These are phyloP conservation scores for Suillus weaverae DNA, from an alignment of 768 basidiomycete genomes.

Conservation along the genomic window DNA sequence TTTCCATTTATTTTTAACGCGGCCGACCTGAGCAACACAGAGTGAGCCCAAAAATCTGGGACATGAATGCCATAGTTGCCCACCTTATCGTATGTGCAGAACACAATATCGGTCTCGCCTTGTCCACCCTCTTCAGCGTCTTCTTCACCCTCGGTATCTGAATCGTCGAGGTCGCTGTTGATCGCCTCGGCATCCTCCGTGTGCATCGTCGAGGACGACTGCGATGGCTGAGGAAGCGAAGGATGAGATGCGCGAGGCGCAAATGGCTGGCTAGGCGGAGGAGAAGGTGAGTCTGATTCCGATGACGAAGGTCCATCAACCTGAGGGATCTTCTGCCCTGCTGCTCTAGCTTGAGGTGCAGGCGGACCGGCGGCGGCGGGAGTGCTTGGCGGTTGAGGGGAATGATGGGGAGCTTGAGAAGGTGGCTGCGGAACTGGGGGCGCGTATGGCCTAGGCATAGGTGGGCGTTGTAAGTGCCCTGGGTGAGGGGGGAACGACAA, in stretches of 20 bases:
- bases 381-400: slow-evolving; percentile 16
- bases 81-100: slow-evolving; percentile 99
- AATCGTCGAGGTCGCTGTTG: slow-evolving; percentile 95
- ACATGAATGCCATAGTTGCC: slow-evolving; percentile 14
- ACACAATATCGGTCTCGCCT: slow-evolving; percentile 87
- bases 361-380: slow-evolving; percentile 15
- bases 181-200: slow-evolving; percentile 78
- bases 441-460: slow-evolving; percentile 24
- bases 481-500: slow-evolving; percentile 50
- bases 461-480: slow-evolving; percentile 27
- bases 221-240: slow-evolving; percentile 66
- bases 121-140: slow-evolving; percentile 76
- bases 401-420: slow-evolving; percentile 16
- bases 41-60: background rate
- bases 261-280: slow-evolving; percentile 59
- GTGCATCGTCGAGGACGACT: slow-evolving; percentile 36
- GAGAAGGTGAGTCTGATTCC: slow-evolving; percentile 68
- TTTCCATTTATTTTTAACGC: slow-evolving; percentile 99
- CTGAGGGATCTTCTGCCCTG: slow-evolving; percentile 59
- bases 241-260: slow-evolving; percentile 74
- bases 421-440: slow-evolving; percentile 20
- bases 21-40: slow-evolving; percentile 67
- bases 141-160: slow-evolving; percentile 84
- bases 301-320: slow-evolving; percentile 75
- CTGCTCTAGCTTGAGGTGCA: background rate